These are phyloP conservation scores for Zymoseptoria crescenta DNA, from an alignment of 2,329 filamentous ascomycete genomes.

Conservation along the genomic window DNA sequence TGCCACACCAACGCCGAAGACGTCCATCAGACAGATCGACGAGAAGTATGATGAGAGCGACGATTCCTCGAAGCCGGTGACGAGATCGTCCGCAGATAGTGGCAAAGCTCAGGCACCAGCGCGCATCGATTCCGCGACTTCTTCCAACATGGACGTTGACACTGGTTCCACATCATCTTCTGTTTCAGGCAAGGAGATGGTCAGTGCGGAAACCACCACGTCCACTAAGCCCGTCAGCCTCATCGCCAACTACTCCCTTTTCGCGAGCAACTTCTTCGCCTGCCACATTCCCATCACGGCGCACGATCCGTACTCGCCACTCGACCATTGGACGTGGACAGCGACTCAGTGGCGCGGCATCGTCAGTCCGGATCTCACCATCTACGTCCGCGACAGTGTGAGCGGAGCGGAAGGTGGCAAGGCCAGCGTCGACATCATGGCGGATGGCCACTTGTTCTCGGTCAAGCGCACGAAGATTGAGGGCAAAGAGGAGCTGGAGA, in stretches of 20 bases:
- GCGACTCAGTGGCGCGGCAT: conserved; percentile 87
- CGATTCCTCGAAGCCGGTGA: conserved; percentile 3
- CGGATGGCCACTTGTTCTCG: conserved; percentile 34
- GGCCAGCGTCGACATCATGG: conserved; percentile 33
- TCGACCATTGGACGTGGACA: conserved; percentile 98
- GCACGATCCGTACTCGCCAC: conserved; percentile 64
- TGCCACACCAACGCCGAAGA: conserved; percentile 6
- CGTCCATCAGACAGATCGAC: conserved; percentile 14
- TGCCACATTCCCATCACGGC: conserved; percentile 57
- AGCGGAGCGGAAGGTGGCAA: conserved; percentile 17
- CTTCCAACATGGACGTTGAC: conserved; percentile 19
- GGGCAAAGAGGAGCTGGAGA: conserved; percentile 18
- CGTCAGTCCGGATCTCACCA: conserved; percentile 69
- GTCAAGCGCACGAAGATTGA: conserved; percentile 33
- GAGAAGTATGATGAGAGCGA: conserved; percentile 22
- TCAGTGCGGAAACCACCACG: conserved; percentile 5
- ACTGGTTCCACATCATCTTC: conserved; percentile 8
- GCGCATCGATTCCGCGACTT: conserved; percentile 5
- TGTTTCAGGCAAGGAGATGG: neutral
- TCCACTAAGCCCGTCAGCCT: conserved; percentile 60
- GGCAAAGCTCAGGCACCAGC: neutral
- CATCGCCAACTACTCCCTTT: conserved; percentile 71
- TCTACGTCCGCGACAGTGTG: conserved; percentile 50
- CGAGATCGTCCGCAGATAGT: conserved; percentile 5
- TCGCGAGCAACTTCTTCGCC: conserved; percentile 67